These are phyloP conservation scores for Trichoderma virens DNA, from an alignment of 495 filamentous ascomycete species.

Conservation along the genomic window DNA sequence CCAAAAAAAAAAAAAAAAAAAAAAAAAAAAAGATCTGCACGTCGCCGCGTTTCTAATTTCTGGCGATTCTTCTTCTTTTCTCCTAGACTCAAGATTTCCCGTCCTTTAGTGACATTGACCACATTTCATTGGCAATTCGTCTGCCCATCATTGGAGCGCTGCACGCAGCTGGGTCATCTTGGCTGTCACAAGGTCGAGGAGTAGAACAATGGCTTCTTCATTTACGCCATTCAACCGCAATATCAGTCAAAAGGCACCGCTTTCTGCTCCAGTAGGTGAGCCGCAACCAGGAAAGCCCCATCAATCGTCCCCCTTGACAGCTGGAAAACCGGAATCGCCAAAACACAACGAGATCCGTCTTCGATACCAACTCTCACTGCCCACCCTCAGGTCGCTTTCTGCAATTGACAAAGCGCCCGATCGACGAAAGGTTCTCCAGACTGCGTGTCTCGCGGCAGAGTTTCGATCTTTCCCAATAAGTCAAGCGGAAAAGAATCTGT, in stretches of 20 bases:
- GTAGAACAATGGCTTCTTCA: background rate
- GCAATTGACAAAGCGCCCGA: background rate
- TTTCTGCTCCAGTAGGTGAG: background rate
- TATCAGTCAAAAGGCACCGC: background rate
- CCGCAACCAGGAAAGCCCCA: background rate
- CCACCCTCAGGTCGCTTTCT: background rate
- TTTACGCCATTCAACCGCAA: background rate
- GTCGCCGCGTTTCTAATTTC: no score
- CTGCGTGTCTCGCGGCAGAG: conserved; percentile 37
- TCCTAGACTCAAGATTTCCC: no score
- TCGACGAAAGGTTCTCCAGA: conserved; percentile 9
- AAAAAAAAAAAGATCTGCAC: no score
- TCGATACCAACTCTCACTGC: conserved; percentile 8
- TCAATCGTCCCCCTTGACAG: background rate
- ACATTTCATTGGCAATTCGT: no score
- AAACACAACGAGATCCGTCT: conserved; percentile 1
- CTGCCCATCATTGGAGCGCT: no score
- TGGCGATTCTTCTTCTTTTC: no score
- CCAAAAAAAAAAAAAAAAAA: no score
- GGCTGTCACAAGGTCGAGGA: background rate
- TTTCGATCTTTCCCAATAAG: conserved; percentile 58
- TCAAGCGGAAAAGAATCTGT: conserved; percentile 62
- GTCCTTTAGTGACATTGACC: no score
- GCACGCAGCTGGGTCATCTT: background rate
- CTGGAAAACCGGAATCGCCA: background rate